phyloP scores from a whole-genome alignment of 345 rosid genomes.

The Heritiera fomes region DNA sequence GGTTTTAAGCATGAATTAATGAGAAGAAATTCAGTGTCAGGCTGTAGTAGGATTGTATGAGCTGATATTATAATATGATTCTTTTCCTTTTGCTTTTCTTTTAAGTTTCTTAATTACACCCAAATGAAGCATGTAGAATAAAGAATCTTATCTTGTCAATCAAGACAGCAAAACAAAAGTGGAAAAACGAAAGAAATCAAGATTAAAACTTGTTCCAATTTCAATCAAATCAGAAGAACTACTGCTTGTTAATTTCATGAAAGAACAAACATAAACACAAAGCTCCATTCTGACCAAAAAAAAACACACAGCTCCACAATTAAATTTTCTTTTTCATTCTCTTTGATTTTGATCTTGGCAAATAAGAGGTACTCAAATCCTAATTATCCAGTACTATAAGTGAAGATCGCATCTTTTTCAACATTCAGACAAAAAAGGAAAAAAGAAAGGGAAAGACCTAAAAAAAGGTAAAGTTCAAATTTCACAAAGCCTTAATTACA shows the following conservation, averaged over 20 bases:
- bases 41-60: neutral
- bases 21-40: neutral
- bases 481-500: neutral
- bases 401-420: neutral
- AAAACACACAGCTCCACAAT: neutral
- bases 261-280: neutral
- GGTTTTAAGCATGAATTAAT: slow-evolving; percentile 1
- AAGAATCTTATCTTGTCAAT: neutral
- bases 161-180: neutral
- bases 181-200: neutral
- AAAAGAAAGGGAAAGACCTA: neutral
- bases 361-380: neutral
- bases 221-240: neutral
- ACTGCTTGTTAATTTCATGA: neutral
- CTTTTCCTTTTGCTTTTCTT: neutral
- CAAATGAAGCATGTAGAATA: neutral
- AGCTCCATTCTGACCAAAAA: neutral
- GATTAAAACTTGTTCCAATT: neutral
- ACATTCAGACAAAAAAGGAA: neutral
- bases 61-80: neutral
- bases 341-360: neutral
- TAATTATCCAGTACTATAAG: neutral
- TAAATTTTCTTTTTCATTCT: neutral
- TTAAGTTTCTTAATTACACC: neutral
- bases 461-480: neutral